These are phyloP conservation scores for Straminergon stramineum DNA, from an alignment of 225 moss, liverwort and hornwort species.

Conservation along the genomic window DNA sequence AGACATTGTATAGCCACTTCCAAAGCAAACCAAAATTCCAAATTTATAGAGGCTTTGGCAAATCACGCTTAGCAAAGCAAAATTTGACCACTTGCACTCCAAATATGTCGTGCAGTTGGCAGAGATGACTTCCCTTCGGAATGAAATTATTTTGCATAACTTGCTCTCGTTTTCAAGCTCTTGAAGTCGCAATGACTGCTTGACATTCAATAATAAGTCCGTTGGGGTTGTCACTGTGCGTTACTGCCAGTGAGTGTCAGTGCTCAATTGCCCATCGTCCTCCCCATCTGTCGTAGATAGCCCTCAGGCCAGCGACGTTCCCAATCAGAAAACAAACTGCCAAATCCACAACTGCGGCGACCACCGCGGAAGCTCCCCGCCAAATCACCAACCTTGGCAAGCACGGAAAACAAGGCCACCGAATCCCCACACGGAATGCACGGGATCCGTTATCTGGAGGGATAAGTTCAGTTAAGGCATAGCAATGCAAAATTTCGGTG, in stretches of 20 bases:
- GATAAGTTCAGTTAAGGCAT: neutral
- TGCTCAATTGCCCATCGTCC: neutral
- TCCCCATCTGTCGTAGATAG: neutral
- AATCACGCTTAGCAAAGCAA: too few relatives aligned
- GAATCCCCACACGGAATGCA: neutral
- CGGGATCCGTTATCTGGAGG: neutral
- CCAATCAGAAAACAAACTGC: neutral
- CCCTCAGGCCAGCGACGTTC: neutral
- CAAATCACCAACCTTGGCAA: neutral
- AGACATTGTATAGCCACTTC: too few relatives aligned
- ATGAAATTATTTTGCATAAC: neutral
- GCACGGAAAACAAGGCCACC: neutral
- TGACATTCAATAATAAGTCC: neutral
- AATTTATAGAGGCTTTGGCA: too few relatives aligned
- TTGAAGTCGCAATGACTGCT: neutral
- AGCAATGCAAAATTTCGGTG: neutral
- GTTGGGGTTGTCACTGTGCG: neutral
- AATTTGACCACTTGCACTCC: too few relatives aligned
- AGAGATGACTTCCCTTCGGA: too few relatives aligned
- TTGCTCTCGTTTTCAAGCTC: neutral
- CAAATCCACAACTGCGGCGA: neutral
- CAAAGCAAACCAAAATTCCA: too few relatives aligned
- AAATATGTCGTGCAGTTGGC: too few relatives aligned
- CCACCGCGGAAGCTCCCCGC: neutral
- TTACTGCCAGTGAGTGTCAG: neutral